phyloP scores from a whole-genome alignment of 306 rosid genomes.

The Betula pendula region DNA sequence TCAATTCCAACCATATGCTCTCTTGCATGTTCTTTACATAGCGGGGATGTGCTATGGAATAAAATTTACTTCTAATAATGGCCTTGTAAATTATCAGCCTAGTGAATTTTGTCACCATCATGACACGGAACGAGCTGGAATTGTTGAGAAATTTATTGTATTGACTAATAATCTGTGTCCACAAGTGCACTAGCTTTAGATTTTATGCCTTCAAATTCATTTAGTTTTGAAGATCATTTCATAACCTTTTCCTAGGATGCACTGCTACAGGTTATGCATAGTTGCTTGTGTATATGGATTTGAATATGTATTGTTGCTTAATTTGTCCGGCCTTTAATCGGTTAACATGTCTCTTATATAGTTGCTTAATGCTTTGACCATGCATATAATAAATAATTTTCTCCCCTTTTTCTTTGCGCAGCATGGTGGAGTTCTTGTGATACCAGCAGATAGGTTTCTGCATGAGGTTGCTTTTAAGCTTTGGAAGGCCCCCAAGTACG shows the following conservation, averaged over 20 bases:
- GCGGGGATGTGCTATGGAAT: neutral
- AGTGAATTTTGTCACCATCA: neutral
- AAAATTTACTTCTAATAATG: neutral
- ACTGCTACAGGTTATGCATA: conserved; percentile 2
- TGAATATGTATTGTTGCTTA: neutral
- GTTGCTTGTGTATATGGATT: neutral
- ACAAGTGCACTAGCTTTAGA: neutral
- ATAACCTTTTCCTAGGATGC: neutral
- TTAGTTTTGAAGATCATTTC: neutral
- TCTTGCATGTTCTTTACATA: conserved; percentile 9
- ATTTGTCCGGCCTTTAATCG: neutral
- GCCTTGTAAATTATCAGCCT: neutral
- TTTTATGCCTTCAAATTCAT: too few relatives aligned
- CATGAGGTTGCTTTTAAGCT: conserved; percentile 94
- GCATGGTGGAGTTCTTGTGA: conserved; percentile 77
- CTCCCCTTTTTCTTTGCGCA: conserved; percentile 30
- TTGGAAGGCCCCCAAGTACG: conserved; percentile 98
- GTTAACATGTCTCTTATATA: neutral
- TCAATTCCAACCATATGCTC: neutral
- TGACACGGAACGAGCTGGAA: neutral
- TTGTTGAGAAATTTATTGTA: neutral
- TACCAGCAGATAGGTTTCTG: conserved; percentile 92
- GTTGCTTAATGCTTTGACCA: neutral
- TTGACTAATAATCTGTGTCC: neutral
- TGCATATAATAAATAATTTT: neutral